phyloP scores from a whole-genome alignment of 345 rosid species.

The Atalantia buxifolia region DNA sequence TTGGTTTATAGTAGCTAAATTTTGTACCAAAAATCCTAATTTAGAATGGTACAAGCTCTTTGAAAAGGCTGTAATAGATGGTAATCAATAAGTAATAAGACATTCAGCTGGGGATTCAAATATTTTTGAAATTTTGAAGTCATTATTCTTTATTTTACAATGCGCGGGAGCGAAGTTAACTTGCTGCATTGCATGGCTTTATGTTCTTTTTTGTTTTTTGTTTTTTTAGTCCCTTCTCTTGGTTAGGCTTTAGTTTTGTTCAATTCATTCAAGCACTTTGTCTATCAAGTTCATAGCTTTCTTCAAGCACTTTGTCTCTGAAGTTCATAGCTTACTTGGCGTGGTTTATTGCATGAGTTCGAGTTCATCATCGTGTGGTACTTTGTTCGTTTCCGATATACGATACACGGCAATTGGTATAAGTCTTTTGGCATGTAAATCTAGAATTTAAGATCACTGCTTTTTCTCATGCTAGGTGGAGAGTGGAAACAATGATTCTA shows the following conservation, averaged over 20 bases:
- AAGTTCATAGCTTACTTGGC: neutral
- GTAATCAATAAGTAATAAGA: neutral
- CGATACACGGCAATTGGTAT: neutral
- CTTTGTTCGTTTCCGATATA: neutral
- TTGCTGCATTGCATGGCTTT: neutral
- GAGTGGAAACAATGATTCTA: slow-evolving; percentile 43
- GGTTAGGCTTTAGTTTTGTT: neutral
- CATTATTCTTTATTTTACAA: neutral
- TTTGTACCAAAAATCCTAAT: neutral
- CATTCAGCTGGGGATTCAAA: neutral
- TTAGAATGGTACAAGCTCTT: neutral
- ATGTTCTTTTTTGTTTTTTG: neutral
- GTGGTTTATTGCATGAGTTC: neutral
- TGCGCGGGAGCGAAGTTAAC: neutral
- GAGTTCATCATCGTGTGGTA: neutral
- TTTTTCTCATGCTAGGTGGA: slow-evolving; percentile 18
- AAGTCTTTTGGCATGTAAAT: neutral
- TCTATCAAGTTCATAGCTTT: neutral
- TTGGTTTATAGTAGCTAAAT: neutral
- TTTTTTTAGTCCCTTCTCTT: neutral
- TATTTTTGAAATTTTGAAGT: neutral
- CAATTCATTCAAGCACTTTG: neutral
- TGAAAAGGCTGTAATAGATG: neutral
- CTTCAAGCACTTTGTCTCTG: neutral
- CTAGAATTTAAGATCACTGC: slow-evolving; percentile 1